Base-by-base conservation (phyloP, 495 filamentous ascomycete genomes). In the Letharia columbiana region DNA sequence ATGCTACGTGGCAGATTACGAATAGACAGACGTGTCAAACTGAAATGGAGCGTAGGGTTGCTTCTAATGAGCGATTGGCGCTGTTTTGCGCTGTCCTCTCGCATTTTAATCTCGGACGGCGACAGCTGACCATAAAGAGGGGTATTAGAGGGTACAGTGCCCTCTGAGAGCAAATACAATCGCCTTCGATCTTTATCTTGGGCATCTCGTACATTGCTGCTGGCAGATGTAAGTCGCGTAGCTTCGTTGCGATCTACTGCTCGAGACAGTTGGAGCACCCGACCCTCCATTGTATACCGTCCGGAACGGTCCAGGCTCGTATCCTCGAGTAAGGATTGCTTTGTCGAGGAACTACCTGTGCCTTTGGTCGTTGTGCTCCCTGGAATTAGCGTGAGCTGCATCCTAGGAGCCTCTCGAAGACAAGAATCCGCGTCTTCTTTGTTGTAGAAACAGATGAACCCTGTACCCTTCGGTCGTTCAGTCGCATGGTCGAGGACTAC, bases 401-500 rank as follows among this genome's bases (percentile, higher is more conserved):
- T 75, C 31, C 80, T 82, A 4, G 94, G 94, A 4, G 91, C 89
- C 33, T 80, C 81, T 61, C 84, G 83, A 54, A 96, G 74, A 75
- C 95, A 98, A 33, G 80, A 72, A 60, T 83, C 79, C 41, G 84
- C 87, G 74, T 96, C 89, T 23, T 88, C 85, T 57, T 76, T 74
- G 64, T 90, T 87, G 78, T 86, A 89, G 80, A 98, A 98, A 75
- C 90, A 94, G 23, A 96, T 92, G 72, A 99, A 99, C 4, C 89
- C 94, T 6, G 94, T 97, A 39, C 94, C 94, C 47, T 88, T 89
- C 3, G 94, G 91, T 18, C 89, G 85, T 67, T 91, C 91, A 4
- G 90, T 96, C 35, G 86, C 84, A 37, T 77, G 84, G 72, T 99
- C 94, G 65, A 92, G 79, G 39, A 99, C 95, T 37, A 96, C 84